phyloP scores from a whole-genome alignment of 306 rosid genomes.

The Cicer pinnatifidum region DNA sequence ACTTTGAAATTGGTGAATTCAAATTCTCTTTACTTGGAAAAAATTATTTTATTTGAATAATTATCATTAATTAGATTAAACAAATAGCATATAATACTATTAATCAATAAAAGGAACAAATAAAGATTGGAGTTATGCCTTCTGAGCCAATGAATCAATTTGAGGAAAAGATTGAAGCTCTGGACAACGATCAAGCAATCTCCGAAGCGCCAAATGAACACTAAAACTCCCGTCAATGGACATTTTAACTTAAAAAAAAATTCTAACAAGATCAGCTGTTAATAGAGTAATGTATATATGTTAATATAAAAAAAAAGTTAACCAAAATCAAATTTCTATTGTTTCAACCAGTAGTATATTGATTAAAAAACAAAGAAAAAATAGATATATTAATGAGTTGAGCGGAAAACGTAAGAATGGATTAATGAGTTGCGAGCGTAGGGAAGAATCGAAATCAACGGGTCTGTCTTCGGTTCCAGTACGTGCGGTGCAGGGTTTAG shows the following conservation, averaged over 20 bases:
- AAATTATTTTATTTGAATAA: background rate
- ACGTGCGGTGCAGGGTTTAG: no score
- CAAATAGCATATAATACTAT: background rate
- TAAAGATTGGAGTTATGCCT: conserved; percentile 48
- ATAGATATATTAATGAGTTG: no score
- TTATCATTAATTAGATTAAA: background rate
- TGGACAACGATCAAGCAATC: conserved; percentile 75
- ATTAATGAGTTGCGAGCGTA: no score
- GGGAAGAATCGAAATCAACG: no score
- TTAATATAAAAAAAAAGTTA: background rate
- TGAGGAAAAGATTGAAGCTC: conserved; percentile 58
- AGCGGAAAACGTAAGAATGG: no score
- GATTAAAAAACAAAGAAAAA: no score
- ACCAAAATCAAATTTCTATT: no score
- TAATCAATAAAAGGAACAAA: background rate
- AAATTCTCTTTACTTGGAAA: background rate
- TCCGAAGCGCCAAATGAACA: conserved; percentile 57
- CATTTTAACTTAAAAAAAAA: conserved; percentile 51
- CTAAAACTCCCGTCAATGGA: conserved; percentile 77
- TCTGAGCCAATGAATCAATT: conserved; percentile 44
- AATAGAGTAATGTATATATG: conserved; percentile 10
- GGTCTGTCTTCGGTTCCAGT: no score
- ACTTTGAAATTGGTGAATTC: background rate
- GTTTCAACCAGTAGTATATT: no score
- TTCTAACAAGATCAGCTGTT: conserved; percentile 22